Percentiles rank a stretch among this genome's conserved stretches.
Evolutionary conservation across 768 basidiomycete genomes (phyloP).

Genomic region (Tephrocybe sp.): DNA sequence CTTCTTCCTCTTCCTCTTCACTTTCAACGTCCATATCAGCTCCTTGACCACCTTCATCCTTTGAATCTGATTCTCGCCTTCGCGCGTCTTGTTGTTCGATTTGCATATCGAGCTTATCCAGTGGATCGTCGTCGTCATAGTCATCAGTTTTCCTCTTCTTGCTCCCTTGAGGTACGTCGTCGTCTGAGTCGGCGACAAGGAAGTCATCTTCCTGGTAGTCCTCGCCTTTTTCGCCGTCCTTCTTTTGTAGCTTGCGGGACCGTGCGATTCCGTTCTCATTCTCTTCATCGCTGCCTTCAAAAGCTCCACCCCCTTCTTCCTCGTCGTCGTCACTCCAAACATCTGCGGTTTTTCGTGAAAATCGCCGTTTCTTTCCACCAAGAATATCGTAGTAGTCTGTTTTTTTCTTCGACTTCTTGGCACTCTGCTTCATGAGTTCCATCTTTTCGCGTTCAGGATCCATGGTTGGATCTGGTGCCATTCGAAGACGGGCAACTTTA

Average conservation of each 20-base stretch:
- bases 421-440: constrained; percentile 62
- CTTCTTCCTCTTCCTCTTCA: constrained; percentile 50
- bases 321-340: constrained; percentile 71
- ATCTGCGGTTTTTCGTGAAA: constrained; percentile 39
- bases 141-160: constrained; percentile 36
- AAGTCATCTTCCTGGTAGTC: constrained; percentile 86
- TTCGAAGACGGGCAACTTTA: constrained; percentile 74
- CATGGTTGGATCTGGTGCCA: constrained; percentile 73
- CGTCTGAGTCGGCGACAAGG: constrained; percentile 75
- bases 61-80: constrained; percentile 29
- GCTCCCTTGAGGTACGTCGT: constrained; percentile 47
- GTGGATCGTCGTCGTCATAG: constrained; percentile 45
- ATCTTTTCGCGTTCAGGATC: constrained; percentile 74
- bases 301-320: constrained; percentile 43
- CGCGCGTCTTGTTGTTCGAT: constrained; percentile 58
- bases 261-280: constrained; percentile 38
- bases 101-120: constrained; percentile 71
- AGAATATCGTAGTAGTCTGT: constrained; percentile 49
- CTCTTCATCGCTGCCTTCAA: constrained; percentile 60
- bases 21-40: constrained; percentile 27
- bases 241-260: constrained; percentile 46
- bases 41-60: constrained; percentile 22
- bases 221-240: constrained; percentile 47
- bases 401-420: constrained; percentile 62
- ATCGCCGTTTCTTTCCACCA: constrained; percentile 46